Percentiles rank a stretch among this genome's conserved stretches.
phyloP scores from a whole-genome alignment of 352 stramenopile species.

The Phytophthora quininea region DNA sequence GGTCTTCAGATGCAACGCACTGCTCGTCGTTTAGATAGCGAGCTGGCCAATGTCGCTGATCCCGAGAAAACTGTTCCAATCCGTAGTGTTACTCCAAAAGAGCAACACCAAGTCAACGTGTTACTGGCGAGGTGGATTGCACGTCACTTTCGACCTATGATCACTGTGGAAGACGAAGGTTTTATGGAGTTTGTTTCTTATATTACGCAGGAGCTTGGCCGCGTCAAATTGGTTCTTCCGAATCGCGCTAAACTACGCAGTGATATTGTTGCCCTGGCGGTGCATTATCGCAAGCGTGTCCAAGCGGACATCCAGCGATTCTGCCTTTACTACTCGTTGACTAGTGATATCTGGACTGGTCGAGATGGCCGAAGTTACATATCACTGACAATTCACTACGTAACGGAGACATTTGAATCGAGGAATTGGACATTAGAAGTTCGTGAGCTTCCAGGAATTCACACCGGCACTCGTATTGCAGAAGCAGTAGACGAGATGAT shows the following conservation, averaged over 20 bases:
- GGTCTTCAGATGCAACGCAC: not conserved
- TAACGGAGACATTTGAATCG: not conserved
- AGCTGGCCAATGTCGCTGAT: not conserved
- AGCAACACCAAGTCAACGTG: slow-evolving; percentile 4
- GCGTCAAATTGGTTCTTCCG: slow-evolving; percentile 1
- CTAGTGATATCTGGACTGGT: slow-evolving; percentile 19
- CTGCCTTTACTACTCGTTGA: slow-evolving; percentile 14
- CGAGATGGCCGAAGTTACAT: slow-evolving; percentile 15
- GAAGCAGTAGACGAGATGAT: slow-evolving; percentile 6
- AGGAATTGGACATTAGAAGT: slow-evolving; percentile 17
- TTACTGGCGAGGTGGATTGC: slow-evolving; percentile 11
- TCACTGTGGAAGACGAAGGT: slow-evolving; percentile 15
- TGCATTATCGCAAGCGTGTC: slow-evolving; percentile 3
- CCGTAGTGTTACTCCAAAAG: not conserved
- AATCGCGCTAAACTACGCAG: slow-evolving; percentile 8
- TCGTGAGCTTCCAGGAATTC: slow-evolving; percentile 11
- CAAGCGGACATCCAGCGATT: not conserved
- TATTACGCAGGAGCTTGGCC: slow-evolving; percentile 9
- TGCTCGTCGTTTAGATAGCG: not conserved
- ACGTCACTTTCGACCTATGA: slow-evolving; percentile 13
- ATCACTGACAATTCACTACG: slow-evolving; percentile 18
- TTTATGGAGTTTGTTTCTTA: slow-evolving; percentile 17
- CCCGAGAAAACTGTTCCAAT: not conserved
- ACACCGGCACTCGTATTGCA: slow-evolving; percentile 5
- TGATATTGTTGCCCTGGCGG: slow-evolving; percentile 8